Conservation (phyloP, 1,284 basidiomycete genomes). For the Trichosporon coremiiforme region DNA sequence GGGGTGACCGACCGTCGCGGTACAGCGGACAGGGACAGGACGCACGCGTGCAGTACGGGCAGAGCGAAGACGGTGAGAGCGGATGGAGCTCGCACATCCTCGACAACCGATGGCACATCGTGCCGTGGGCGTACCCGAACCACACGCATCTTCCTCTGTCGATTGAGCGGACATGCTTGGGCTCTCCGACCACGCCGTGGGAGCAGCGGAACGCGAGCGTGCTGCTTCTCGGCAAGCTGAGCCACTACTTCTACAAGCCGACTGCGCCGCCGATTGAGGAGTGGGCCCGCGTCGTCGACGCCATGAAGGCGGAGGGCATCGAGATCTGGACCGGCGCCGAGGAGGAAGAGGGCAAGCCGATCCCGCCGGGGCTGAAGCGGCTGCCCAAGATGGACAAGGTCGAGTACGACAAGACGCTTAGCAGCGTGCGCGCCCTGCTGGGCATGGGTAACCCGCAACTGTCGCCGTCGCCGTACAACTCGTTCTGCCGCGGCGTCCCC, state of each 20-base stretch:
- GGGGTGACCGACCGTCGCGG: constrained; percentile 17
- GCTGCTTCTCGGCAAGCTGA: constrained; percentile 47
- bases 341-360: constrained; percentile 34
- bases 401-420: constrained; percentile 43
- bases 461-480: constrained; percentile 48
- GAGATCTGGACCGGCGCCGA: constrained; percentile 41
- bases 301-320: constrained; percentile 25
- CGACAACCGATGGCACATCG: constrained; percentile 49
- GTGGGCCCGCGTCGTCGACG: not conserved
- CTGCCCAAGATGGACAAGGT: constrained; percentile 36
- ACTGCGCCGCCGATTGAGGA: constrained; percentile 27
- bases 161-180: constrained; percentile 47
- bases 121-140: constrained; percentile 43
- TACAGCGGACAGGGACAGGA: constrained; percentile 33
- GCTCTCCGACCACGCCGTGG: constrained; percentile 35
- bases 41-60: constrained; percentile 35
- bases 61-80: constrained; percentile 31
- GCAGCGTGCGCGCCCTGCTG: constrained; percentile 42
- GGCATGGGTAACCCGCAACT: constrained; percentile 50
- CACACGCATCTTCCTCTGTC: constrained; percentile 48
- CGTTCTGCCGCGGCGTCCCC: constrained; percentile 52
- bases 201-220: constrained; percentile 40
- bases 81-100: constrained; percentile 48
- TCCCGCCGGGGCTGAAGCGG: constrained; percentile 44
- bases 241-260: constrained; percentile 24